Evolutionary conservation across 1,284 basidiomycete species (phyloP), one percentile per base, ranked within the genome.

Genomic region (Limonomyces culmigenus): DNA sequence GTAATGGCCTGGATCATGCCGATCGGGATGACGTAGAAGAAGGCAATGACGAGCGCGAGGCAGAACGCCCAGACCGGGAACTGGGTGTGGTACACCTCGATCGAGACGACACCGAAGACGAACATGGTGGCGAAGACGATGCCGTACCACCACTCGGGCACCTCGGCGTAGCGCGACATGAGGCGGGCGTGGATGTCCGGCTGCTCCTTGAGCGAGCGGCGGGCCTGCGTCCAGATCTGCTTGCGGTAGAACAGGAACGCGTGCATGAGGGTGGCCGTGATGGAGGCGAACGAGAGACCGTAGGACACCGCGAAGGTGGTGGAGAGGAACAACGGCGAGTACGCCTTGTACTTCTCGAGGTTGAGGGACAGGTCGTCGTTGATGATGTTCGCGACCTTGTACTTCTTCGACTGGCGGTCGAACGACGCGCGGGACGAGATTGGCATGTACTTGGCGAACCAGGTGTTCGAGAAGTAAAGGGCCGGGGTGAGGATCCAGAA

Each of bases 171-270:
- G 38, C 64, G 64, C 10, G 72, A 55, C 86, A 92, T 91, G 19
- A 91, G 60, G n/a, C 71, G 62, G 14, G 73, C 72, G 52, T 93
- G 88, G 36, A 93, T 75, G 57, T 93, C 88, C 5, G 84, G 80
- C 45, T 83, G 74, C 47, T 87, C 83, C 34, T 65, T 50, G 47
- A 78, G 62, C 10, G 73, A 66, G 21, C 69, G 63, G 18, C 83
- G 59, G 0, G 74, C 63, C 42, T 74, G 70, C 8, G 60, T 56
- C 65, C 72, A 74, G 40, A 91, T 80, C 45, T 77, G 69, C 47
- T 76, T 76, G 42, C 85, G 78, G 63, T 84, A 81, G 55, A 79
- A 80, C n/a, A 92, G 62, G 42, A 70, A 62, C 0, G 83, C 78
- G 53, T 92, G 86, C 13, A 76, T 75, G 39, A 81, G 47, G 5